A percentile compares a stretch with the other conserved stretches of the same genome.
These are phyloP conservation scores for Fusarium lateritium DNA, from an alignment of 2,329 filamentous ascomycete genomes.

Conservation along the genomic window DNA sequence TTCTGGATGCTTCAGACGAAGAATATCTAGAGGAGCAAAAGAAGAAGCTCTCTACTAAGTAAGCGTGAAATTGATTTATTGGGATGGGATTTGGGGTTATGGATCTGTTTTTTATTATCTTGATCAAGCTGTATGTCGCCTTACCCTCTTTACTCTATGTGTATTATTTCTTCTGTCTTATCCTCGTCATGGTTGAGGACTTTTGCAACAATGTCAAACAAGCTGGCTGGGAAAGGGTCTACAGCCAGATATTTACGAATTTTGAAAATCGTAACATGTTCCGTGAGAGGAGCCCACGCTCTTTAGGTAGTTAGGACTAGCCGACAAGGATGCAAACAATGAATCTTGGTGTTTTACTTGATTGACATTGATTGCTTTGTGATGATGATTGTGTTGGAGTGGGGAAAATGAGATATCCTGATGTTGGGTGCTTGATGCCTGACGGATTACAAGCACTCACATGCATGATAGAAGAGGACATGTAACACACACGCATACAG, in stretches of 20 bases:
- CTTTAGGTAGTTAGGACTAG: conserved; percentile 47
- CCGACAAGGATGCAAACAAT: conserved; percentile 45
- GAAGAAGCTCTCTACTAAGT: conserved; percentile 58
- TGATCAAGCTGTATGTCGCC: conserved; percentile 30
- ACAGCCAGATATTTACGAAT: conserved; percentile 27
- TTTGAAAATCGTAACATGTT: conserved; percentile 31
- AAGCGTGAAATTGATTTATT: conserved; percentile 41
- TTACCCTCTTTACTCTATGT: conserved; percentile 41
- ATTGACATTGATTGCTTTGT: not conserved
- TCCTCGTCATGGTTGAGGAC: conserved; percentile 23
- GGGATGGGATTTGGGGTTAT: conserved; percentile 42
- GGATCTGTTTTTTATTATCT: conserved; percentile 32
- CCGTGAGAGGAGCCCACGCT: conserved; percentile 44
- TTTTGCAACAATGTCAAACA: conserved; percentile 12
- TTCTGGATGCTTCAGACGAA: conserved; percentile 94
- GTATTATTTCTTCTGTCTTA: conserved; percentile 48
- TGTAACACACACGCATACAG: not conserved
- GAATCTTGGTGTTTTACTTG: conserved; percentile 31
- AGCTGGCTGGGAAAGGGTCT: conserved; percentile 18
- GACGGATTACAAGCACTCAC: not conserved
- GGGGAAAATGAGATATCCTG: not conserved
- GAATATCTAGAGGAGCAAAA: conserved; percentile 76
- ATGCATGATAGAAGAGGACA: not conserved
- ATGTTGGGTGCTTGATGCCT: not conserved
- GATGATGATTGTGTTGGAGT: not conserved